These are phyloP conservation scores for Crithidia bombi DNA, from an alignment of 208 protist genomes.

Conservation along the genomic window DNA sequence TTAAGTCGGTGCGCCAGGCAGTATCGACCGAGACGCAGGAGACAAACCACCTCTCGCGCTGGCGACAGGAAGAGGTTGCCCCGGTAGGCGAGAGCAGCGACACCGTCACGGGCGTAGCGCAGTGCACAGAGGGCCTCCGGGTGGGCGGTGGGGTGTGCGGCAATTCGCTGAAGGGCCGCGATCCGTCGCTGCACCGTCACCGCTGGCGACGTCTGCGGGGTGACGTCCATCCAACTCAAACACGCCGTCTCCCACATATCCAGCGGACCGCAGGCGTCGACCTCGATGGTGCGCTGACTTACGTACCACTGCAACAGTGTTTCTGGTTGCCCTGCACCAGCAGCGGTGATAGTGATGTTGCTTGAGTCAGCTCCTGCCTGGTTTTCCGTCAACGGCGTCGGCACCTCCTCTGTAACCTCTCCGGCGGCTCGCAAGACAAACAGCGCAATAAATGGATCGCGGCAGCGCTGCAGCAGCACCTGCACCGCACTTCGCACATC, in stretches of 20 bases:
- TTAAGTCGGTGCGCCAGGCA: conserved; percentile 54
- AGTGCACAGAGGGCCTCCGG: conserved; percentile 61
- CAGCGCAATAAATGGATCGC: conserved; percentile 69
- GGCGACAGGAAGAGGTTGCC: conserved; percentile 48
- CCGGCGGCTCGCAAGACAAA: conserved; percentile 72
- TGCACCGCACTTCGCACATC: conserved; percentile 85
- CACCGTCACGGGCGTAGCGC: conserved; percentile 56
- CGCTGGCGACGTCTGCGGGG: conserved; percentile 20
- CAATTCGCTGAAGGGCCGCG: conserved; percentile 37
- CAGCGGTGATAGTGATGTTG: neutral
- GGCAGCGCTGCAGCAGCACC: conserved; percentile 82
- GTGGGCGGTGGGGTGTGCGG: conserved; percentile 56
- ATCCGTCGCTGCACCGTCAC: conserved; percentile 35
- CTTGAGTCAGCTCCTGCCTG: neutral
- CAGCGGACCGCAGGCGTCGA: conserved; percentile 35
- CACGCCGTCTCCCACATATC: conserved; percentile 71
- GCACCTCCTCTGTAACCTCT: conserved; percentile 1
- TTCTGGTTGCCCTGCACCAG: neutral
- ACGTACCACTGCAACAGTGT: conserved; percentile 42
- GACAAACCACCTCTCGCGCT: conserved; percentile 48
- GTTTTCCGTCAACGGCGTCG: neutral
- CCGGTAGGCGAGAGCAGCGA: conserved; percentile 44
- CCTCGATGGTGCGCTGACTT: conserved; percentile 26
- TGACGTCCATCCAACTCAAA: conserved; percentile 60
- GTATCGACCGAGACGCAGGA: conserved; percentile 61